Evolutionary conservation across 2,329 filamentous ascomycete species (phyloP).

Genomic region (Blastomyces silverae): DNA sequence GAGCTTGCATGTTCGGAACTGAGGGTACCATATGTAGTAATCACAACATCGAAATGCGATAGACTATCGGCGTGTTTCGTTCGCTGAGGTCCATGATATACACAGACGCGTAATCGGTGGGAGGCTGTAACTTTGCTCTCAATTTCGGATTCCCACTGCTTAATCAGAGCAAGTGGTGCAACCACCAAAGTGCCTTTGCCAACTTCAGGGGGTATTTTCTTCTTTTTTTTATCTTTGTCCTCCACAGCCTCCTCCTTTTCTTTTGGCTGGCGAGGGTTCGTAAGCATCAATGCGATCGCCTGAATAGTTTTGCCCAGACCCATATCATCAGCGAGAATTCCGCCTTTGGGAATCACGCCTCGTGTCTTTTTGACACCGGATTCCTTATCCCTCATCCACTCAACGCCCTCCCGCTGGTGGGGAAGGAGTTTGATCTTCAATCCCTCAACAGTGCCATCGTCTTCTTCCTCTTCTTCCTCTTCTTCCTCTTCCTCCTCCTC

Average conservation of each 20-base stretch:
- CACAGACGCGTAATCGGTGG: slow-evolving; percentile 69
- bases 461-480: slow-evolving; percentile 48
- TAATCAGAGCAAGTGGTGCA: slow-evolving; percentile 85
- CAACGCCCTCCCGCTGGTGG: slow-evolving; percentile 87
- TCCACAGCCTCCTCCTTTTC: slow-evolving; percentile 44
- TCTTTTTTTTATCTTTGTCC: slow-evolving; percentile 45
- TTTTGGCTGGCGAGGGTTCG: slow-evolving; percentile 63
- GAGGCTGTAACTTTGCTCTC: slow-evolving; percentile 66
- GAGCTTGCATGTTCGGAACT: slow-evolving; percentile 79
- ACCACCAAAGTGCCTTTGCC: slow-evolving; percentile 83
- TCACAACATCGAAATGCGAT: slow-evolving; percentile 83
- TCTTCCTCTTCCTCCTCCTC: slow-evolving; percentile 33
- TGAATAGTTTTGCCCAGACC: slow-evolving; percentile 95
- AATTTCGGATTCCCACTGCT: slow-evolving; percentile 95
- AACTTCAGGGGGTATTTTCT: slow-evolving; percentile 61
- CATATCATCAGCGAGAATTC: slow-evolving; percentile 93
- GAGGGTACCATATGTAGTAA: slow-evolving; percentile 93
- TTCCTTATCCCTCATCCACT: slow-evolving; percentile 93
- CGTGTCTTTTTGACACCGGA: slow-evolving; percentile 77
- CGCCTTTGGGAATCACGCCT: slow-evolving; percentile 72
- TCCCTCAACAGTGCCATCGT: slow-evolving; percentile 65
- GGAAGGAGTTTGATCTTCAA: slow-evolving; percentile 82
- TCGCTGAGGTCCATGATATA: slow-evolving; percentile 83
- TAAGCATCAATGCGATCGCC: slow-evolving; percentile 79
- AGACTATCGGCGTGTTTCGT: slow-evolving; percentile 72